Base-by-base conservation (phyloP, 805 yeast species). In the Candida andamanensis region DNA sequence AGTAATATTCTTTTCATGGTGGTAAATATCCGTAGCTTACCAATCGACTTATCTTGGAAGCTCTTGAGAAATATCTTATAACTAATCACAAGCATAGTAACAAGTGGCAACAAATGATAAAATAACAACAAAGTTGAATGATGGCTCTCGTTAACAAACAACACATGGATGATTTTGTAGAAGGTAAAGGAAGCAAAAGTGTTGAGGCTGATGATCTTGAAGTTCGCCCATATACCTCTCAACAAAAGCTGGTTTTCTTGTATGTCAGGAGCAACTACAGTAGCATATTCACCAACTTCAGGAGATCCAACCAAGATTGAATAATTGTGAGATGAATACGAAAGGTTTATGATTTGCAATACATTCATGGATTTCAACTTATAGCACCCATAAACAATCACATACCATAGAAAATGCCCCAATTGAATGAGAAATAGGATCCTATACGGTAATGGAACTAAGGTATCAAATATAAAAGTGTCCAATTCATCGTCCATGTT, bases 391-490 rank as follows among this genome's bases (percentile, higher is more conserved):
- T 51, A 46, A 24, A 75, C 56, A 31, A 74, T 65, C 26, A 60
- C 33, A 27, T 58, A 63, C 85, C 85, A 80, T 15, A 77, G 48
- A 52, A 72, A 63, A 4, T 69, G 47, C 4, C 80, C 82, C 4
- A 67, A 30, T 36, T 72, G 63, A 3, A 78, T 40, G 12, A 77
- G 54, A 3, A 73, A 43, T 11, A 77, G 54, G 28, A 76, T 66
- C 28, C 80, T 49, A 39, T 57, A 62, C 8, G 69, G 67, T 15
- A 62, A 45, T 11, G 72, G 70, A 11, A 65, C 33, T 14, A 59
- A 33, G 25, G 48, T 54, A 27, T 50, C 51, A 31, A 59, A 60
- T 15, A 44, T 35, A 10, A 47, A 33, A 17, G 37, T 39, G 17
- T 43, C 47, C 14, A 39, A 32, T 15, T 36, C 32, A 17, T 37